Conservation (phyloP, 2,329 filamentous ascomycete genomes). For the Cercospora citrullina region DNA sequence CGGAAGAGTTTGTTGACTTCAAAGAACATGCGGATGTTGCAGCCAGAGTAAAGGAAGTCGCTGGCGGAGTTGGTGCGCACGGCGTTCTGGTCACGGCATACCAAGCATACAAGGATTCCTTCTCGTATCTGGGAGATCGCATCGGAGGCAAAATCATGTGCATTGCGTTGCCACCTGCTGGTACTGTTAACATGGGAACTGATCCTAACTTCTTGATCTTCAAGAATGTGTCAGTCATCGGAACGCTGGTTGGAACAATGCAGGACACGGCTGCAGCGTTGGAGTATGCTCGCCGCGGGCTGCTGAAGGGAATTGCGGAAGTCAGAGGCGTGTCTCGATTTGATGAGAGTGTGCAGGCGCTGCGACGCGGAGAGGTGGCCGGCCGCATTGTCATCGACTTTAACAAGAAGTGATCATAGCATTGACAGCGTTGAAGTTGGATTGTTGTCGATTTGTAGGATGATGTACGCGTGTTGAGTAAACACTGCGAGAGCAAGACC, state of each 20-base stretch:
- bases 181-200: constrained; percentile 39
- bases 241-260: constrained; percentile 50
- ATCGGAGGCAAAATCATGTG: constrained; percentile 57
- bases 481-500: neutral
- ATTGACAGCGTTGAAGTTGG: neutral
- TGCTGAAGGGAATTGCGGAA: constrained; percentile 53
- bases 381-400: constrained; percentile 58
- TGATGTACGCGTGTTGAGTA: neutral
- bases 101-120: constrained; percentile 42
- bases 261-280: constrained; percentile 50
- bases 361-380: constrained; percentile 53
- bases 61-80: constrained; percentile 51
- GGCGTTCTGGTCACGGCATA: constrained; percentile 44
- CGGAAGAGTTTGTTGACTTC: constrained; percentile 60
- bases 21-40: constrained; percentile 44
- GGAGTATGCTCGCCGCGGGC: constrained; percentile 52
- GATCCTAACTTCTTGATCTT: constrained; percentile 40
- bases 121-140: constrained; percentile 49
- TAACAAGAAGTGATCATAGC: constrained; percentile 40
- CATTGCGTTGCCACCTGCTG: constrained; percentile 41
- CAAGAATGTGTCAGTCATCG: constrained; percentile 40
- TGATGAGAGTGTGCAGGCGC: constrained; percentile 52
- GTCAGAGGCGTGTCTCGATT: constrained; percentile 50
- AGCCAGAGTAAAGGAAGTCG: constrained; percentile 48
- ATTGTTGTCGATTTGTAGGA: neutral